Conservation (phyloP, 371 early-diverging fungal species). For the Circinella umbellata region DNA sequence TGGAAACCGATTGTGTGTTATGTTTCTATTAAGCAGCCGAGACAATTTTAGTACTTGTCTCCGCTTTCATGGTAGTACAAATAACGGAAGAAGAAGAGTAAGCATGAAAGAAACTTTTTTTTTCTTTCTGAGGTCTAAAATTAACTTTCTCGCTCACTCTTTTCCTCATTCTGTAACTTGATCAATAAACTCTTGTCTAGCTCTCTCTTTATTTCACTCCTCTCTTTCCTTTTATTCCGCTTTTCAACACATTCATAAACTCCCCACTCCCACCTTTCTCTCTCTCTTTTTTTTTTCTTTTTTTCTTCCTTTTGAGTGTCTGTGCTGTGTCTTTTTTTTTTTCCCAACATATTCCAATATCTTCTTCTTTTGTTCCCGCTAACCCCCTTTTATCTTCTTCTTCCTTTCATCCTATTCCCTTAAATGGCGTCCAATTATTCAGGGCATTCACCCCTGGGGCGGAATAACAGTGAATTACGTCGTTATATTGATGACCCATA, state of each 20-base stretch:
- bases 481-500: constrained; percentile 12
- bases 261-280: too few relatives aligned
- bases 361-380: background rate
- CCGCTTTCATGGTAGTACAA: background rate
- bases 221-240: too few relatives aligned
- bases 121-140: constrained; percentile 6
- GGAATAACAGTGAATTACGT: background rate
- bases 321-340: background rate
- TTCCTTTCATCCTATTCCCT: background rate
- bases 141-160: background rate
- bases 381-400: background rate
- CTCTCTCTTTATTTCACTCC: background rate
- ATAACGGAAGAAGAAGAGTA: constrained; percentile 4
- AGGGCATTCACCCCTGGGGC: background rate
- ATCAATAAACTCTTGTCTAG: background rate
- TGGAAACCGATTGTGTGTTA: background rate
- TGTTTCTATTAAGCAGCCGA: background rate
- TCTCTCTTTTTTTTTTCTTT: constrained; percentile 1
- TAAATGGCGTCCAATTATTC: background rate
- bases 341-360: too few relatives aligned
- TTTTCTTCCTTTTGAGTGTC: background rate
- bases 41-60: background rate
- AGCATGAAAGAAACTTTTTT: constrained; percentile 1
- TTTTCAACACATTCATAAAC: too few relatives aligned
- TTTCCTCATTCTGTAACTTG: too few relatives aligned